Evolutionary conservation across 2,329 filamentous ascomycete species (phyloP), one percentile per base, ranked within the genome.

Genomic region (Zasmidium angulare): DNA sequence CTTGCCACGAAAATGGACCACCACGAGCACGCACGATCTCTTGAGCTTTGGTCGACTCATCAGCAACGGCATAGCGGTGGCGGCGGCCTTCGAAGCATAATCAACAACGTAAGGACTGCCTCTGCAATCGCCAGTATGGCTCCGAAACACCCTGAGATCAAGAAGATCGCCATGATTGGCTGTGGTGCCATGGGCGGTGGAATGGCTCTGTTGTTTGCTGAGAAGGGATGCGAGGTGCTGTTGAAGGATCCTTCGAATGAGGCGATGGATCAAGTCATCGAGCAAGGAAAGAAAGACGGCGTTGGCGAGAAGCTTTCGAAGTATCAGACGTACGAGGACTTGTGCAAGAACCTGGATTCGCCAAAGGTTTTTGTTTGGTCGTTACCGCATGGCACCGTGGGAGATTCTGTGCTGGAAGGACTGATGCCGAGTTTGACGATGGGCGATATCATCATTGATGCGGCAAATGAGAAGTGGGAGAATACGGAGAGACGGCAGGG

Each of bases 381-480:
- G 24, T 60, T 72, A 31, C 70, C 70, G n/a, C 70, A 72, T 59
- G 69, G 79, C 10, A 68, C 63, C 23, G 75, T 78, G 1, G 79
- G 78, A n/a, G 80, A 82, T 64, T 75, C 70, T 2, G 79, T 81
- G 1, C 71, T 82, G 1, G 74, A 75, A 57, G 74, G 76, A 55
- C 58, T 86, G 24, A 77, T 79, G 63, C 77, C 78, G 1, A 76
- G 83, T 61, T 75, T 90, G 2, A 78, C 80, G 19, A 76, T 77
- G 48, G 84, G 83, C 14, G 87, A 90, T 69, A 84, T 90, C 53
- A 84, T 90, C 56, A 79, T 90, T 29, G 87, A 90, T 68, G 85
- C 84, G 10, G 85, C 84, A 0, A 90, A 90, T 66, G 87, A 90
- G 72, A 79, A 88, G 69, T 89, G 85, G 73, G 74, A 80, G 36